Conservation (phyloP, 129 eudicot genomes). For the Pittosporum tobira region DNA sequence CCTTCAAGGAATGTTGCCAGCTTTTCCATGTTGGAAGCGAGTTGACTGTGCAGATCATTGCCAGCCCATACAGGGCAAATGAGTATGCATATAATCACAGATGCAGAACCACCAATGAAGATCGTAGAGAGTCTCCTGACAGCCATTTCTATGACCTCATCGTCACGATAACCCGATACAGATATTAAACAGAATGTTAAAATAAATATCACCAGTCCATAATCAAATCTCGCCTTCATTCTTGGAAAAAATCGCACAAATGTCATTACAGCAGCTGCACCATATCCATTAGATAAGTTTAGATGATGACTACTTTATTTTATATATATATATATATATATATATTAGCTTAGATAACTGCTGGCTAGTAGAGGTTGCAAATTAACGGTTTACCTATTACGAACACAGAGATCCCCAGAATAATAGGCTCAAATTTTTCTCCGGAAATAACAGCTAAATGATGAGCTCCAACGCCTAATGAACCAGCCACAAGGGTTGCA, state of each 20-base stretch:
- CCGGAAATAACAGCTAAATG: slow-evolving; percentile 38
- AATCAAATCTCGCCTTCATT: slow-evolving; percentile 46
- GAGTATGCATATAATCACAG: slow-evolving; percentile 23
- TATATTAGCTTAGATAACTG: neutral
- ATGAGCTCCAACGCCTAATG: slow-evolving; percentile 42
- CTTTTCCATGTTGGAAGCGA: slow-evolving; percentile 28
- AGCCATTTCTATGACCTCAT: slow-evolving; percentile 34
- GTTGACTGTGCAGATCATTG: slow-evolving; percentile 32
- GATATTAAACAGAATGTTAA: slow-evolving; percentile 36
- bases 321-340: neutral
- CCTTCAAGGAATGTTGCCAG: slow-evolving; percentile 33
- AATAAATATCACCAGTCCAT: slow-evolving; percentile 41
- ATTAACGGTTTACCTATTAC: slow-evolving; percentile 30
- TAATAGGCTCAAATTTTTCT: slow-evolving; percentile 27
- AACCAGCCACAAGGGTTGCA: slow-evolving; percentile 39
- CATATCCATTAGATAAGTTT: neutral
- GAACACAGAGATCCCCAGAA: slow-evolving; percentile 36
- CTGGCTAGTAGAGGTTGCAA: neutral
- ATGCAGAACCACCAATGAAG: slow-evolving; percentile 25
- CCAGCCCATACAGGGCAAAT: slow-evolving; percentile 56
- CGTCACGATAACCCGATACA: slow-evolving; percentile 29
- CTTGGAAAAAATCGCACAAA: slow-evolving; percentile 37
- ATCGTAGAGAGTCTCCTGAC: slow-evolving; percentile 30
- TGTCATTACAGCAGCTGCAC: slow-evolving; percentile 39
- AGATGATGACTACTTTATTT: neutral